phyloP scores from a whole-genome alignment of 257 asterid genomes.

The Solanum pennellii region DNA sequence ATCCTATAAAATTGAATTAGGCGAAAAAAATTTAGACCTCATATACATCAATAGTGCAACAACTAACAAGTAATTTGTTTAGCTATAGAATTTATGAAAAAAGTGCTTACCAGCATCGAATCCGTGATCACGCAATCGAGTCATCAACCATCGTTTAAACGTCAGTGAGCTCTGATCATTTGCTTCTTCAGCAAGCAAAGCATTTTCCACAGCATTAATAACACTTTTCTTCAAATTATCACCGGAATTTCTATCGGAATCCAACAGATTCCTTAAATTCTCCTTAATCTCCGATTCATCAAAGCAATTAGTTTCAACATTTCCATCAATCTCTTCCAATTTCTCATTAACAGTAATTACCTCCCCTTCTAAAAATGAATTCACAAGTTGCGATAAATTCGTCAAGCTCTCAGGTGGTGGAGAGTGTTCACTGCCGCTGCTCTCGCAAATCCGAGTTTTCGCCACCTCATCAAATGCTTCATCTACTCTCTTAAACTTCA shows the following conservation, averaged over 20 bases:
- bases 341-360: neutral
- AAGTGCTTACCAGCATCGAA: slow-evolving; percentile 19
- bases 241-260: neutral
- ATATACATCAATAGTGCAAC: neutral
- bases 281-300: slow-evolving; percentile 3
- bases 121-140: slow-evolving; percentile 20
- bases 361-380: slow-evolving; percentile 32
- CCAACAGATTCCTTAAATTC: slow-evolving; percentile 4
- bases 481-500: slow-evolving; percentile 41
- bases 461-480: slow-evolving; percentile 62
- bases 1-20: slow-evolving; percentile 27
- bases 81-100: neutral
- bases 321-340: neutral
- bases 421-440: slow-evolving; percentile 87
- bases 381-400: slow-evolving; percentile 51
- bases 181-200: neutral
- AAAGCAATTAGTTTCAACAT: neutral
- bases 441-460: slow-evolving; percentile 30
- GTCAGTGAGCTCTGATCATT: slow-evolving; percentile 1
- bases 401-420: neutral
- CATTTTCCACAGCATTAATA: slow-evolving; percentile 2
- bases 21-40: neutral
- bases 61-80: neutral
- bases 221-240: slow-evolving; percentile 3
- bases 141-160: slow-evolving; percentile 24